Conservation (phyloP, 768 basidiomycete species). For the Pleurotus citrinopileatus region DNA sequence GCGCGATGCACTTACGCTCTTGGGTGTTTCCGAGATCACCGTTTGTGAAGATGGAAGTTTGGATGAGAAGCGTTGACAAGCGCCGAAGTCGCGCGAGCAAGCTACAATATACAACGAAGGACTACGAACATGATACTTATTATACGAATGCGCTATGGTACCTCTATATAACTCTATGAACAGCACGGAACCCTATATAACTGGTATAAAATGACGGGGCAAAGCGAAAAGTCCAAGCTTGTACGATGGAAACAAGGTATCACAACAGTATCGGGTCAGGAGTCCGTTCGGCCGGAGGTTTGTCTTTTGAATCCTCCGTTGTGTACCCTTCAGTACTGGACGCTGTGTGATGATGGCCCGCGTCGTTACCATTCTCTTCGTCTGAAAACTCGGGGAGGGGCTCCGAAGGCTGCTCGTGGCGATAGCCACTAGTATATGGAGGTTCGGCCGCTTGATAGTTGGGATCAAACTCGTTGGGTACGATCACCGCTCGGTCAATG, state of each 20-base stretch:
- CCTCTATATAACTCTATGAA: not conserved
- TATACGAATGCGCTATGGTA: too few relatives aligned
- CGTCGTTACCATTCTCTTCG: not conserved
- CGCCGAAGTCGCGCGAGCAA: too few relatives aligned
- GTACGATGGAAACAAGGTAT: not conserved
- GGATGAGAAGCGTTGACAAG: too few relatives aligned
- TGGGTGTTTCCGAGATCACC: not conserved
- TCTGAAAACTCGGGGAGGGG: not conserved
- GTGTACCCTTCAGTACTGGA: conserved; percentile 1
- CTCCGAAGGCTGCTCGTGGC: conserved; percentile 26
- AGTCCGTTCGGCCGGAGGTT: not conserved
- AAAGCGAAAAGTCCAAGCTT: not conserved
- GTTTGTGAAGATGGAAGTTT: too few relatives aligned
- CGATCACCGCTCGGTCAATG: conserved; percentile 83
- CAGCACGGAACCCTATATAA: too few relatives aligned
- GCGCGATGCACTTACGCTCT: not conserved
- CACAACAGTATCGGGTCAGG: not conserved
- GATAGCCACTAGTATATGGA: conserved; percentile 24
- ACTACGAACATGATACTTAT: too few relatives aligned
- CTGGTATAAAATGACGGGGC: not conserved
- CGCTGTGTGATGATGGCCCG: not conserved
- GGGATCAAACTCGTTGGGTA: conserved; percentile 60
- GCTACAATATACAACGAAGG: too few relatives aligned
- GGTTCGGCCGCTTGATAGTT: conserved; percentile 14
- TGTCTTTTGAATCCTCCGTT: conserved; percentile 1